Evolutionary conservation across 2,329 filamentous ascomycete species (phyloP), one percentile per base, ranked within the genome.

Genomic region (Stagonosporopsis chrysanthemi): DNA sequence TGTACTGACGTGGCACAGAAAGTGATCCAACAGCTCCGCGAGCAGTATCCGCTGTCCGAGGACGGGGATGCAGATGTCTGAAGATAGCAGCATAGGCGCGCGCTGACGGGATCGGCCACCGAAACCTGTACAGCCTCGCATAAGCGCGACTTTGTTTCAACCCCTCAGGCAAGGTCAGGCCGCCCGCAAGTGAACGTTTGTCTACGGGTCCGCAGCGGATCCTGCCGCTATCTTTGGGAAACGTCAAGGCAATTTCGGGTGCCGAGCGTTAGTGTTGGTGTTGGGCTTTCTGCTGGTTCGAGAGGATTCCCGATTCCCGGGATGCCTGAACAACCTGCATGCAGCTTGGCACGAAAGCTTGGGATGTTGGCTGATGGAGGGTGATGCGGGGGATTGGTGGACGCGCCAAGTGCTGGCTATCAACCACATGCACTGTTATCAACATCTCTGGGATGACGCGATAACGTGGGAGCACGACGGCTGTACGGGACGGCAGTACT

Each of bases 1-100:
- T 35, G 5, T 33, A 26, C 46, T 58, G 26, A 58, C 38, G 43
- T 52, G 45, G 28, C 53, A 52, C 54, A 82, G 80, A 80, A 78
- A 66, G 78, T 82, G 26, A 80, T 82, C 61, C 75, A 77, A 42
- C 77, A 81, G 53, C 68, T 82, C 17, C 73, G 80, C 45, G 70
- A 72, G 41, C 77, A 81, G 52, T 80, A 79, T 58, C 73, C 71
- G 15, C 56, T 65, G 28, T 68, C 68, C 5, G 63, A 63, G 14
- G 68, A 71, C n/a, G 73, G 64, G 26, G 69, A 70, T 28, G 65
- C 64, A 47, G 65, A 69, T 23, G 62, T 66, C 42, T 56, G 53
- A 56, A 42, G 19, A 39, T 52, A 39, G 24, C 17, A 26, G n/a
- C 42, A 49, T 59, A 60, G 58, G 64, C 62, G 66, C 64, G 48